Percentiles rank a stretch among this genome's conserved stretches.
Conservation (phyloP, 1,284 basidiomycete species). For the Boletellus sp. region DNA sequence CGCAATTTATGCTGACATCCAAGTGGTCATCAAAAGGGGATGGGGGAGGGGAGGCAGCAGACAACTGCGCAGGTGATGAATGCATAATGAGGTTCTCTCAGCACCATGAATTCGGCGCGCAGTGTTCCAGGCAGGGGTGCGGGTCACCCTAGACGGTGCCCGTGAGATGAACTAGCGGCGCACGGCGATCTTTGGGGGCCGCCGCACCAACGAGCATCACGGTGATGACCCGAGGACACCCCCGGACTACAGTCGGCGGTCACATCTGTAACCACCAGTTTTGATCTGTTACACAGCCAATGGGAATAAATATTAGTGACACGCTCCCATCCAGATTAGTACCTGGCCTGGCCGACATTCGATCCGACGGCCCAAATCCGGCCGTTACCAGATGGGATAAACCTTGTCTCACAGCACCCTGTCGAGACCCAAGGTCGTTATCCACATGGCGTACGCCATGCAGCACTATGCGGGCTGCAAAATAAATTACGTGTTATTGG, state of each 20-base stretch:
- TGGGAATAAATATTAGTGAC: conserved; percentile 16
- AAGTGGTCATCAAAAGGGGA: conserved; percentile 16
- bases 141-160: conserved; percentile 1
- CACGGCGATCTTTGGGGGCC: conserved; percentile 7
- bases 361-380: conserved; percentile 24
- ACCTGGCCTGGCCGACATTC: conserved; percentile 17
- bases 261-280: conserved; percentile 21
- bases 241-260: conserved; percentile 3
- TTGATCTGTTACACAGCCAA: conserved; percentile 16
- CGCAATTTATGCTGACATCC: conserved; percentile 8
- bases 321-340: conserved; percentile 11
- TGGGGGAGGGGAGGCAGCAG: conserved; percentile 4
- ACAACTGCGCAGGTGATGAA: conserved; percentile 9
- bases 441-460: conserved; percentile 29
- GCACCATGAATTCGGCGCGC: conserved; percentile 3
- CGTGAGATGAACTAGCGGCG: conserved; percentile 8
- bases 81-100: conserved; percentile 4
- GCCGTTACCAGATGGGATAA: conserved; percentile 21
- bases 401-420: conserved; percentile 22
- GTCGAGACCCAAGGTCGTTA: conserved; percentile 2
- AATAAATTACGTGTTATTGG: conserved; percentile 33
- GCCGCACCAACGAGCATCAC: conserved; percentile 9
- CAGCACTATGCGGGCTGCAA: conserved; percentile 27
- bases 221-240: conserved; percentile 8
- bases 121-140: conserved; percentile 7